Evolutionary conservation across 257 asterid genomes (phyloP).

Genomic region (Nicotiana obtusifolia): DNA sequence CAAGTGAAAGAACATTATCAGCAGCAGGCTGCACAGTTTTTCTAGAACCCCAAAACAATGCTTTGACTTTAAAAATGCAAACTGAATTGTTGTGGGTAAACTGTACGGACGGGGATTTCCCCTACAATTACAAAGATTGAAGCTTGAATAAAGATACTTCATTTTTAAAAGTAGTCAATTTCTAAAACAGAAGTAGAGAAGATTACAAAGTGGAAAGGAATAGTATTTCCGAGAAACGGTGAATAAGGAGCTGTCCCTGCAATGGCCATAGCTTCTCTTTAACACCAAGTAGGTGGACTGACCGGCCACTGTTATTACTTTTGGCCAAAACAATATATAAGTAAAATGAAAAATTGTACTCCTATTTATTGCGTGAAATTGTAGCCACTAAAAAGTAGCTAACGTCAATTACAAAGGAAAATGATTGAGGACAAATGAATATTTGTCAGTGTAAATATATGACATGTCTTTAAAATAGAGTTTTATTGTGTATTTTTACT

Average conservation of each 20-base stretch:
- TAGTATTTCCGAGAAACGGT: conserved; percentile 51
- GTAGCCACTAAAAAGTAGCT: not conserved
- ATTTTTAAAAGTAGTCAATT: no score
- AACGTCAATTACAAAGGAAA: not conserved
- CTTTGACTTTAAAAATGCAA: conserved; percentile 35
- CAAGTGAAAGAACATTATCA: conserved; percentile 46
- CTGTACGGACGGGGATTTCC: conserved; percentile 27
- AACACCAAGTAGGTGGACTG: not conserved
- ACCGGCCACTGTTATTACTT: not conserved
- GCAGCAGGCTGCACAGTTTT: conserved; percentile 58
- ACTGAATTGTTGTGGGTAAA: conserved; percentile 19
- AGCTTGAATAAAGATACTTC: no score
- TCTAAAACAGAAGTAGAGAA: not conserved
- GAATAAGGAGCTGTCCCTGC: conserved; percentile 57
- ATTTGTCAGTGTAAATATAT: no score
- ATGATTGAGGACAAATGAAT: not conserved
- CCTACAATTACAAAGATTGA: conserved; percentile 28
- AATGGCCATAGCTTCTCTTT: not conserved
- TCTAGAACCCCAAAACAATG: conserved; percentile 79
- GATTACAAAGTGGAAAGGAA: conserved; percentile 42
- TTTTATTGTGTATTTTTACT: no score
- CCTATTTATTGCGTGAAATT: not conserved
- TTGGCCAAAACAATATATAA: not conserved
- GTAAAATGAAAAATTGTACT: no score
- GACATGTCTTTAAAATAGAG: no score